Base-by-base conservation (phyloP, 2,329 filamentous ascomycete genomes). In the Epichloe sibirici region DNA sequence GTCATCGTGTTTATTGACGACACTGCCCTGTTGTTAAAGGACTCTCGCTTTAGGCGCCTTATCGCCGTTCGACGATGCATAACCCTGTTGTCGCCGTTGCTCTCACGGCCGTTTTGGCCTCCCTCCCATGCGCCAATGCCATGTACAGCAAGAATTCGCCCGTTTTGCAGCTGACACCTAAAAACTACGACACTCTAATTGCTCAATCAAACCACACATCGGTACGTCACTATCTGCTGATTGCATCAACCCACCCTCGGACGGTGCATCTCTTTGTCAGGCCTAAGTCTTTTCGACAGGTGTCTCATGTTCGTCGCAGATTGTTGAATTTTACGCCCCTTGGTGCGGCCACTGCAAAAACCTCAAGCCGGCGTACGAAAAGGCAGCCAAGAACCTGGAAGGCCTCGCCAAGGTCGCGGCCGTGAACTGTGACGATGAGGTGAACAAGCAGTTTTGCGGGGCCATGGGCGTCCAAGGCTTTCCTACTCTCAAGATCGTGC, bases 301-400 rank as follows among this genome's bases (percentile, higher is more conserved):
- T 53, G 8, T 3, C 42, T 49, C 17, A 49, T 15, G 12, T 49
- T 15, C 15, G 35, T 43, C 25, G 35, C 58, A 83, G 77, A 77
- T 82, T 45, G 71, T 82, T 66, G 88, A 90, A 71, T 97, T 97
- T 77, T 97, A 95, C 65, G 91, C 91, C 8, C 91, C 91, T 25
- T 97, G 91, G 91, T 97, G 93, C 64, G 93, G 91, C 43, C 93
- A 97, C 72, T 98, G 93, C 74, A 80, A 95, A 71, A 96, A 86
- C 71, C 85, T 98, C 63, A 90, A 96, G 72, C 91, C 90, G 3
- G 88, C 88, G 45, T 98, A 93, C 71, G 91, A 97, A 69, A 95
- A 95, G 70, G 90, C 85, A 2, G 93, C 93, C 61, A 86, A 85
- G 63, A 89, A 83, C 62, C 84, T 98, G 54, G 81, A 86, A n/a